Conservation (phyloP, 2,329 filamentous ascomycete genomes). For the Aspergillus tamarii region DNA sequence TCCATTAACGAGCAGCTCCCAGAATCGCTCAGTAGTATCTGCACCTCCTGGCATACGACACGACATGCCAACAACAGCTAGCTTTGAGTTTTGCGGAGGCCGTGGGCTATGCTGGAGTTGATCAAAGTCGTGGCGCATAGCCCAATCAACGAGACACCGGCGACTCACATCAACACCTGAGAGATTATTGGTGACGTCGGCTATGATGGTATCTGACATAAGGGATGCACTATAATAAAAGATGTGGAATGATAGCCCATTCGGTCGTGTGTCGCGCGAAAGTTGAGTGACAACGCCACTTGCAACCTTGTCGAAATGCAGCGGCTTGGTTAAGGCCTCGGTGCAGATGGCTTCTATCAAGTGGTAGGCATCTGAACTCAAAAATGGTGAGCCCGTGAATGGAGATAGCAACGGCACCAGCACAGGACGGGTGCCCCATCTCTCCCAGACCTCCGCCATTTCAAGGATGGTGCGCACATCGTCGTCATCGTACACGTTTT, state of each 20-base stretch:
- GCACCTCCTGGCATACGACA: slow-evolving; percentile 27
- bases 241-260: too few species aligned
- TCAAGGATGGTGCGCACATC: slow-evolving; percentile 1
- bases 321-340: neutral
- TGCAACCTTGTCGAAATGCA: neutral
- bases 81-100: slow-evolving; percentile 20
- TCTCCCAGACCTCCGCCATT: neutral
- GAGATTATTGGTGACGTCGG: too few species aligned
- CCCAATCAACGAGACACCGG: too few species aligned
- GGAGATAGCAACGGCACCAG: slow-evolving; percentile 11
- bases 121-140: too few species aligned
- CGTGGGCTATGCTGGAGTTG: slow-evolving; percentile 10
- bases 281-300: too few species aligned
- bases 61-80: slow-evolving; percentile 32
- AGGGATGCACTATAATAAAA: too few species aligned
- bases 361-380: neutral
- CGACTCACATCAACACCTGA: too few species aligned
- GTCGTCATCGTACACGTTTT: slow-evolving; percentile 47
- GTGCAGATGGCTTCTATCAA: slow-evolving; percentile 5
- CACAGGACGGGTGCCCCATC: slow-evolving; percentile 2
- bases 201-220: too few species aligned
- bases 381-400: neutral
- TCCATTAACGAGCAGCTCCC: slow-evolving; percentile 39
- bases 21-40: slow-evolving; percentile 33
- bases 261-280: too few species aligned